Evolutionary conservation across 2,329 filamentous ascomycete species (phyloP).

Genomic region (Neopestalotiopsis sp.): DNA sequence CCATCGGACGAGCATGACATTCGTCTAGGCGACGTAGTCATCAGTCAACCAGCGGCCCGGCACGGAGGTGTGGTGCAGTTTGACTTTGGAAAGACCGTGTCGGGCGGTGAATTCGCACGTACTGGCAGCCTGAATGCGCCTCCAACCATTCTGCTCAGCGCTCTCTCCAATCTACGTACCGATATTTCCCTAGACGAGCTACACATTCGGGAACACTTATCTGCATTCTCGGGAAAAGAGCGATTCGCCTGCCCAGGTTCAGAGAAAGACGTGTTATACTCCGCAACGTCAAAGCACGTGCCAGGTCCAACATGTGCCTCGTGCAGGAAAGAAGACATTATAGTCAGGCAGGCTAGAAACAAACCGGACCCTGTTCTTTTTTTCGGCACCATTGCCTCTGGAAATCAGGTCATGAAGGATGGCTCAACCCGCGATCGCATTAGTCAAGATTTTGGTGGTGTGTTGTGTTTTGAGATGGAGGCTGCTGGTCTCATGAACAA

Average conservation of each 20-base stretch:
- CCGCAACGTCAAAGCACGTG: background rate
- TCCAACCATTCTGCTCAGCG: background rate
- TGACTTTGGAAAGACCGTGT: constrained; percentile 9
- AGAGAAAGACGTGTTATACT: background rate
- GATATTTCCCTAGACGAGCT: background rate
- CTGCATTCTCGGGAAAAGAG: too few species aligned
- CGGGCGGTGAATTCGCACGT: background rate
- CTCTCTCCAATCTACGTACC: background rate
- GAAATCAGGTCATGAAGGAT: constrained; percentile 4
- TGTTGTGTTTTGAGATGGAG: background rate
- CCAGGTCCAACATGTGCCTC: background rate
- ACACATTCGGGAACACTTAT: background rate
- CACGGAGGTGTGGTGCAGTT: constrained; percentile 10
- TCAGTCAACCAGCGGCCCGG: background rate
- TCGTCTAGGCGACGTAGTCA: background rate
- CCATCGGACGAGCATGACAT: background rate
- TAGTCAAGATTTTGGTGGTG: background rate
- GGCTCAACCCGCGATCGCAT: background rate
- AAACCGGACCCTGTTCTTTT: background rate
- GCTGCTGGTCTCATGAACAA: background rate
- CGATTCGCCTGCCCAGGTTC: too few species aligned
- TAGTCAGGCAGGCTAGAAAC: background rate
- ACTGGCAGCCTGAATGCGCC: background rate
- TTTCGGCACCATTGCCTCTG: constrained; percentile 9
- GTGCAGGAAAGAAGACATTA: background rate